Conservation (phyloP, 306 rosid species). For the Cyamopsis tetragonoloba region DNA sequence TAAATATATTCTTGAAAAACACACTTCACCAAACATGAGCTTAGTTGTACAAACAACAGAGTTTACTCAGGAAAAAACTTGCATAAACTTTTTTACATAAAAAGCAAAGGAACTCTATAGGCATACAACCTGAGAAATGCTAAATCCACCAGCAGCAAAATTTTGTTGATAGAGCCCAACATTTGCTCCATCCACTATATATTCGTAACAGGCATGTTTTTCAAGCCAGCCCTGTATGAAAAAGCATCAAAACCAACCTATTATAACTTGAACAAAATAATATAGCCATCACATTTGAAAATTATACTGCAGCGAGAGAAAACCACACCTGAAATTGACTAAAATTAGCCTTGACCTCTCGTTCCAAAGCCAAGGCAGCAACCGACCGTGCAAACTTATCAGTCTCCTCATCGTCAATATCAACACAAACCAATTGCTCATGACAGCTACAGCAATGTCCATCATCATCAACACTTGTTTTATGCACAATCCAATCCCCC, state of each 20-base stretch:
- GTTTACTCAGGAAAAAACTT: not conserved
- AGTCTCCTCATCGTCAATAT: slow-evolving; percentile 63
- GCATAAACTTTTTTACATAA: not conserved
- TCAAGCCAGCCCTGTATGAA: slow-evolving; percentile 64
- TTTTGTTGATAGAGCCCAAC: slow-evolving; percentile 93
- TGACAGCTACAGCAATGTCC: slow-evolving; percentile 58
- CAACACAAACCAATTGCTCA: slow-evolving; percentile 66
- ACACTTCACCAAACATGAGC: no score
- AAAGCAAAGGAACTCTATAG: not conserved
- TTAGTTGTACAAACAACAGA: slow-evolving; percentile 12
- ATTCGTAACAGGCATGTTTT: slow-evolving; percentile 48
- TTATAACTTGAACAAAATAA: not conserved
- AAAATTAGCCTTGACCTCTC: slow-evolving; percentile 70
- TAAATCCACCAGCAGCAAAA: slow-evolving; percentile 90
- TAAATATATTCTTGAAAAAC: no score
- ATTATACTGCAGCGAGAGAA: not conserved
- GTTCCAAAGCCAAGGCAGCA: slow-evolving; percentile 67
- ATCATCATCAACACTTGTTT: slow-evolving; percentile 33
- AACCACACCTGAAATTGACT: slow-evolving; percentile 67
- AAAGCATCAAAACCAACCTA: slow-evolving; percentile 9
- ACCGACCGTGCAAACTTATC: slow-evolving; percentile 62
- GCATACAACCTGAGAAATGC: slow-evolving; percentile 68
- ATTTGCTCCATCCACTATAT: slow-evolving; percentile 89
- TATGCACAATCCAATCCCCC: slow-evolving; percentile 65
- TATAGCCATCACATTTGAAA: not conserved